phyloP scores from a whole-genome alignment of 257 asterid genomes.

The Gentiana macrophylla region DNA sequence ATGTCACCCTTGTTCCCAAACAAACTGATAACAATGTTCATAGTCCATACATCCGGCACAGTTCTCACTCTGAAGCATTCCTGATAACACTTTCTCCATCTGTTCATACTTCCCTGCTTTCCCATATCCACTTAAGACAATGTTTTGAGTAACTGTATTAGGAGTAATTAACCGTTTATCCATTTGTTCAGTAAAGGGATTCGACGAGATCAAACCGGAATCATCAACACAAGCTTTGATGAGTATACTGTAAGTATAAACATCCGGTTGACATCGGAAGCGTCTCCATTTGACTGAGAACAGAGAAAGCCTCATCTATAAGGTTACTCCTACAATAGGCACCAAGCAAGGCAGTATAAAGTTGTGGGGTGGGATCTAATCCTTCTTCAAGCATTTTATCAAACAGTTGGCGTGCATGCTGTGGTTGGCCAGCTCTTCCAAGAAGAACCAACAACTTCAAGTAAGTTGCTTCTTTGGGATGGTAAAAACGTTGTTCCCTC shows the following conservation, averaged over 20 bases:
- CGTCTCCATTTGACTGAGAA: conserved; percentile 54
- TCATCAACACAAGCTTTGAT: conserved; percentile 80
- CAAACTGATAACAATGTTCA: conserved; percentile 71
- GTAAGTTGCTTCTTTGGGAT: conserved; percentile 85
- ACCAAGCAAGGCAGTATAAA: conserved; percentile 67
- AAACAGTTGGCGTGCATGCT: conserved; percentile 60
- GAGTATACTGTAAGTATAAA: conserved; percentile 62
- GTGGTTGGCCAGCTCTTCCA: conserved; percentile 78
- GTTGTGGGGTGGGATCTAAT: conserved; percentile 62
- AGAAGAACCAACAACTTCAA: conserved; percentile 87
- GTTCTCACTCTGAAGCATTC: conserved; percentile 52
- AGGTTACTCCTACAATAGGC: conserved; percentile 69
- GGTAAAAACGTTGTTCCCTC: conserved; percentile 64
- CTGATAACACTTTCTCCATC: conserved; percentile 69
- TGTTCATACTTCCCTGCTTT: conserved; percentile 70
- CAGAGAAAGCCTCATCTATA: conserved; percentile 52
- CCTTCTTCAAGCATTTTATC: conserved; percentile 74
- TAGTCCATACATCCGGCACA: conserved; percentile 87
- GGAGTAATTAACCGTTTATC: conserved; percentile 50
- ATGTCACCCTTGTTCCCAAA: conserved; percentile 77
- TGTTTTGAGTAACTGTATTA: conserved; percentile 83
- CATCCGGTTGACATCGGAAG: conserved; percentile 84
- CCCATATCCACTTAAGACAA: conserved; percentile 77
- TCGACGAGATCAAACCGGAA: conserved; percentile 61
- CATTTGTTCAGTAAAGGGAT: conserved; percentile 62